Base-by-base conservation (phyloP, 306 rosid species). In the Carpinus fangiana region DNA sequence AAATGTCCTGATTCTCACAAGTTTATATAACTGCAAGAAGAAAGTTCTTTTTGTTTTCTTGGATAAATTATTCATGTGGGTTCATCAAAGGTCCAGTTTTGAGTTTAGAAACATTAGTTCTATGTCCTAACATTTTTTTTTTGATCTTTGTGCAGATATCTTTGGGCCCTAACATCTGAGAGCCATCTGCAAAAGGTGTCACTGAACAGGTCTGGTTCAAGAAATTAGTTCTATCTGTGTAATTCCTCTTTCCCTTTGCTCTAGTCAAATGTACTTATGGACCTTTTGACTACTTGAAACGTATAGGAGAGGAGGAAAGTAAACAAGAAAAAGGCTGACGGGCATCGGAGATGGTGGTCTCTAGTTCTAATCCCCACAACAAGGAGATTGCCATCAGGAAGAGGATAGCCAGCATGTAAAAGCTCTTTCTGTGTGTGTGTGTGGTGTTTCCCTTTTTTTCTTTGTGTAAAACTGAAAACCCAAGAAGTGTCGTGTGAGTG, bases 391-490 rank as follows among this genome's bases (percentile, higher is more conserved):
- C 81, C 52, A 83, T 92, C 85, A 89, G 97, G 87, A 92, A 76
- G 83, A 88, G 95, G 88, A 94, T 94, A 65, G 78, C 87, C 34
- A 90, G 93, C 98, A 89, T 94, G 97, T 92, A 86, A 80, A 64
- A 12, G 76, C 79, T 80, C 60, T 47, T 70, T 61, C 59, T 73
- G 26, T 78, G 60, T 60, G 53, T 74, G 74, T 79, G 16, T 31
- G 52, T n/a, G 46, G 18, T 65, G 8, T 36, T 28, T 28, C 4
- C 18, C 45, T 41, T 53, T 17, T 53, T 18, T 18, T 17, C 1
- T 23, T 23, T 7, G 21, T 52, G 18, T 28, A 66, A 41, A 38
- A 66, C 31, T 52, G 57, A 48, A 72, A 52, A 31, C 55, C 38
- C 18, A 50, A 18, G 12, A 21, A 26, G 16, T 21, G 10, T 72